Percentiles rank a stretch among this genome's conserved stretches.
Evolutionary conservation across 495 filamentous ascomycete species (phyloP).

Genomic region (Lasiosphaeria hispida): DNA sequence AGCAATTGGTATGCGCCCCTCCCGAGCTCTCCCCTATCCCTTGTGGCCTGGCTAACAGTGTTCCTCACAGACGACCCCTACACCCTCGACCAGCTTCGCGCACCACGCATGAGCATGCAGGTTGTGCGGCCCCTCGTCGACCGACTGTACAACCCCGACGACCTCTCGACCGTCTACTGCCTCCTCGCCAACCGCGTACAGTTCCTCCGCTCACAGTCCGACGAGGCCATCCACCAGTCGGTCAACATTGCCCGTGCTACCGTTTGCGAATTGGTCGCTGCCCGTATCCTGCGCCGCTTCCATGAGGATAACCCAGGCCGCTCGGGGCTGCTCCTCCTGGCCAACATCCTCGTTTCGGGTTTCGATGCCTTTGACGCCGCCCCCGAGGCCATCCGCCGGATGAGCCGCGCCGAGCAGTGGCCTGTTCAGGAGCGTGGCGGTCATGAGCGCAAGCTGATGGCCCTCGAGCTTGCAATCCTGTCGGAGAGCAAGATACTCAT

Average conservation of each 20-base stretch:
- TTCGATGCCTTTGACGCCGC: slow-evolving; percentile 63
- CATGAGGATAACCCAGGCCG: slow-evolving; percentile 58
- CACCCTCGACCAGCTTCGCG: slow-evolving; percentile 56
- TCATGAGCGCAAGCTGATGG: slow-evolving; percentile 57
- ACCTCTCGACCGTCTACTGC: slow-evolving; percentile 61
- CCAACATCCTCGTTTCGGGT: slow-evolving; percentile 59
- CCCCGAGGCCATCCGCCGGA: slow-evolving; percentile 44
- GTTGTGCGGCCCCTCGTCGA: slow-evolving; percentile 60
- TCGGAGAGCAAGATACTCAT: slow-evolving; percentile 61
- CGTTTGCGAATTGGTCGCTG: slow-evolving; percentile 60
- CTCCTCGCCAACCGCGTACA: slow-evolving; percentile 63
- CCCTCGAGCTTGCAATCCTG: slow-evolving; percentile 61
- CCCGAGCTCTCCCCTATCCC: not conserved
- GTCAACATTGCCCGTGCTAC: slow-evolving; percentile 58
- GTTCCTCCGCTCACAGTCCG: slow-evolving; percentile 57
- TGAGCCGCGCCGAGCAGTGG: slow-evolving; percentile 43
- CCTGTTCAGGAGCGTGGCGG: slow-evolving; percentile 44
- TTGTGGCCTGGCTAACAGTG: not conserved
- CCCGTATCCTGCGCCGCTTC: slow-evolving; percentile 56
- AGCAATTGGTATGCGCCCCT: slow-evolving; percentile 23
- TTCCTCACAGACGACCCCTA: slow-evolving; percentile 56
- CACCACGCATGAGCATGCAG: slow-evolving; percentile 55
- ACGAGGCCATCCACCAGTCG: slow-evolving; percentile 56
- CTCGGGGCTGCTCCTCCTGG: slow-evolving; percentile 54
- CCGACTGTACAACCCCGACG: slow-evolving; percentile 55